A percentile compares a stretch with the other conserved stretches of the same genome.
Evolutionary conservation across 2,329 filamentous ascomycete genomes (phyloP).

Genomic region (Herpotrichia juniperi): DNA sequence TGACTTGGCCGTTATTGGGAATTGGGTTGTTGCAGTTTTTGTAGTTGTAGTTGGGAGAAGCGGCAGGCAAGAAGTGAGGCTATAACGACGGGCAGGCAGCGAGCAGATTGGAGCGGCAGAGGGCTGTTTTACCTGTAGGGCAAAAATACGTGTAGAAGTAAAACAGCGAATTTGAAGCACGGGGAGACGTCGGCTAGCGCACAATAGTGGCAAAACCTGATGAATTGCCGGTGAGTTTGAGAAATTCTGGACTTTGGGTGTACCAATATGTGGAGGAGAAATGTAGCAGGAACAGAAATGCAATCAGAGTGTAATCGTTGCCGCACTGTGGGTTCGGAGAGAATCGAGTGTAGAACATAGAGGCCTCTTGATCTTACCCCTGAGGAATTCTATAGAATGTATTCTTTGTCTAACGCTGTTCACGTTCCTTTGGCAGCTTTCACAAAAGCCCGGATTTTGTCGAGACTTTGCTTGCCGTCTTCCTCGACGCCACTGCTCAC

Average conservation of each 20-base stretch:
- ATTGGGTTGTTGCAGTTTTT: neutral
- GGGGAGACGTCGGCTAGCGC: too few relatives aligned
- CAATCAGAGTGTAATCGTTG: too few relatives aligned
- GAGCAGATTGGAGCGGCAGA: neutral
- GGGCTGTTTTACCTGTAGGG: neutral
- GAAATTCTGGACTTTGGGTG: too few relatives aligned
- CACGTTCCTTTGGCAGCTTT: conserved; percentile 63
- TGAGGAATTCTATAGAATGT: neutral
- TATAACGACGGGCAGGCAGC: neutral
- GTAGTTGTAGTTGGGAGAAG: neutral
- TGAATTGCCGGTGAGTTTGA: too few relatives aligned
- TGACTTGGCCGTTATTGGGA: neutral
- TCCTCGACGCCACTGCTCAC: conserved; percentile 91
- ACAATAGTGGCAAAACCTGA: too few relatives aligned
- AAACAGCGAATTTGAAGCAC: neutral
- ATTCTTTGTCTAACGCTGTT: neutral
- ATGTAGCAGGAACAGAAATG: too few relatives aligned
- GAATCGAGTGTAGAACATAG: too few relatives aligned
- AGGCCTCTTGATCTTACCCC: neutral
- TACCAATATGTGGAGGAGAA: too few relatives aligned
- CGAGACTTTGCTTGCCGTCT: conserved; percentile 77
- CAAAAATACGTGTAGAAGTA: neutral
- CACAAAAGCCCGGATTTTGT: conserved; percentile 83
- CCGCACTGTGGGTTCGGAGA: neutral
- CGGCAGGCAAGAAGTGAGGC: neutral